Evolutionary conservation across 176 grass and related monocot species (phyloP).

Genomic region (Oryza australiensis): DNA sequence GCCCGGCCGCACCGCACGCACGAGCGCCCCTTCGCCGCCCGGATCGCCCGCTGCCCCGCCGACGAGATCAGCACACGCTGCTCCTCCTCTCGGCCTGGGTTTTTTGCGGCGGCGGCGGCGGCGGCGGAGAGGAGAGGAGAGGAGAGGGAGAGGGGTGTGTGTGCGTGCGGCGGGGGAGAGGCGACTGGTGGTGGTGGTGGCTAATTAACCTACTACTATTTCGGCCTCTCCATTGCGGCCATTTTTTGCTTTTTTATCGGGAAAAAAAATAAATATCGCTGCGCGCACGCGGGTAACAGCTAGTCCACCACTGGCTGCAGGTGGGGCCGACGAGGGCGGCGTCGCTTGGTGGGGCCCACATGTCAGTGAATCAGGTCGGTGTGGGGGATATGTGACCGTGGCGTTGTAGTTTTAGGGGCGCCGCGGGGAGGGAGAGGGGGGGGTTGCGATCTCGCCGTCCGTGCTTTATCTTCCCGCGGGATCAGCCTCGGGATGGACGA

Average conservation of each 20-base stretch:
- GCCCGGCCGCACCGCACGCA: neutral
- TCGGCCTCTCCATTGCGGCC: neutral
- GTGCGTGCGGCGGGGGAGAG: neutral
- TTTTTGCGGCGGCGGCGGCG: conserved; percentile 25
- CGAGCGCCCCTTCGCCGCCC: neutral
- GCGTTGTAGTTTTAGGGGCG: too few species aligned
- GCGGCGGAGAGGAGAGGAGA: neutral
- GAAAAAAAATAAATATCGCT: neutral
- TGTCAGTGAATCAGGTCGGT: neutral
- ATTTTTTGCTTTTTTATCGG: conserved; percentile 12
- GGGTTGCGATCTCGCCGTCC: conserved; percentile 33
- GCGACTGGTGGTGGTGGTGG: neutral
- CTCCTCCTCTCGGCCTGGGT: neutral
- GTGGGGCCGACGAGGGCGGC: neutral
- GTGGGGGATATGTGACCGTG: too few species aligned
- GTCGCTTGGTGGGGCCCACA: rapidly evolving
- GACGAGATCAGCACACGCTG: neutral
- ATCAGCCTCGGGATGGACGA: conserved; percentile 16
- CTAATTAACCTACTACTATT: conserved; percentile 43
- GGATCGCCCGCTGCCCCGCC: conserved; percentile 21
- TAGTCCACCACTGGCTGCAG: rapidly evolving
- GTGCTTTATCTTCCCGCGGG: neutral
- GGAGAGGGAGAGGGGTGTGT: neutral
- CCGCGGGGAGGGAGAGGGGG: neutral
- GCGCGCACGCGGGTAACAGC: neutral